A percentile compares a stretch with the other conserved stretches of the same genome.
These are phyloP conservation scores for Boletellus sp. DNA, from an alignment of 1,284 basidiomycete genomes.

Conservation along the genomic window DNA sequence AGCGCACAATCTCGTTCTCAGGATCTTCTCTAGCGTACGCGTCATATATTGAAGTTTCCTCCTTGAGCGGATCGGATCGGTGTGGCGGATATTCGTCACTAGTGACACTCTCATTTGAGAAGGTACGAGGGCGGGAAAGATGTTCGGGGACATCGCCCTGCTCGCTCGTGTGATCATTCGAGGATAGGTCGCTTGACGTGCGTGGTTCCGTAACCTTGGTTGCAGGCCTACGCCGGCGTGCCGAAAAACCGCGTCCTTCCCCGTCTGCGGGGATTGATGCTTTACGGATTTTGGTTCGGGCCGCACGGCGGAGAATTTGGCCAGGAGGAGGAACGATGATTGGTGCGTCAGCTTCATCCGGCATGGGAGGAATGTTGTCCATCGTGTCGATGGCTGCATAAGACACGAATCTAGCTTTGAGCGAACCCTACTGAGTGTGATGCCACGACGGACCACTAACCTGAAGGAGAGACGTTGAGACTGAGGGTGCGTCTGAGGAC, in stretches of 20 bases:
- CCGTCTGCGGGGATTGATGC: conserved; percentile 65
- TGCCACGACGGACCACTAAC: conserved; percentile 48
- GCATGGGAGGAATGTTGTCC: conserved; percentile 62
- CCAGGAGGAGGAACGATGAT: conserved; percentile 87
- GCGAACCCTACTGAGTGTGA: conserved; percentile 12
- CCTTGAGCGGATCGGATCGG: conserved; percentile 70
- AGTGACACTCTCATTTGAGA: conserved; percentile 45
- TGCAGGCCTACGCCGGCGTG: conserved; percentile 35
- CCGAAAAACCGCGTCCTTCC: conserved; percentile 74
- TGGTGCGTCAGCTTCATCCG: conserved; percentile 82
- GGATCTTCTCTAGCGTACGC: conserved; percentile 64
- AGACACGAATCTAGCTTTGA: conserved; percentile 14
- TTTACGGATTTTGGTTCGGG: conserved; percentile 95
- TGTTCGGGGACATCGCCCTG: conserved; percentile 49
- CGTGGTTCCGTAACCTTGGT: conserved; percentile 38
- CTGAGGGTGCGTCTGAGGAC: conserved; percentile 86
- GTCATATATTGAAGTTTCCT: conserved; percentile 79
- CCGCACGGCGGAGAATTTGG: conserved; percentile 86
- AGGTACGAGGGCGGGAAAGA: conserved; percentile 37
- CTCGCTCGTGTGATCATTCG: conserved; percentile 57
- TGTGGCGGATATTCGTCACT: conserved; percentile 25
- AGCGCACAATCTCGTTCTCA: conserved; percentile 45
- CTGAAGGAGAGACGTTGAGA: conserved; percentile 79
- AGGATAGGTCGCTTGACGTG: conserved; percentile 61
- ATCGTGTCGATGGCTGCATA: conserved; percentile 59